These are phyloP conservation scores for Nicotiana undulata DNA, from an alignment of 257 asterid species.

Conservation along the genomic window DNA sequence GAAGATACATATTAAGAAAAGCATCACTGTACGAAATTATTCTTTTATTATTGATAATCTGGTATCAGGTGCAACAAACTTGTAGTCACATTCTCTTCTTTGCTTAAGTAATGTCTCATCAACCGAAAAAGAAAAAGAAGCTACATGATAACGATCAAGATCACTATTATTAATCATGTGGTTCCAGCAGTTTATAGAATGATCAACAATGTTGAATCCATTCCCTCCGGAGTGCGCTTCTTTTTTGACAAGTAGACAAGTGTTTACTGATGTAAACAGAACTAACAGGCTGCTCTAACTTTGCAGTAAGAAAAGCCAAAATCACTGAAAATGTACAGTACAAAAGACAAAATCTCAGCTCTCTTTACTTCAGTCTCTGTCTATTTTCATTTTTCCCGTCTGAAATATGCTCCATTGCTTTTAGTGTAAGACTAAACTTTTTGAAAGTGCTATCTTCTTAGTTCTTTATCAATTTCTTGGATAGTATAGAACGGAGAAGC, in stretches of 20 bases:
- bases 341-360: background rate
- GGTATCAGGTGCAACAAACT: background rate
- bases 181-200: too few species aligned
- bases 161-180: background rate
- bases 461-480: background rate
- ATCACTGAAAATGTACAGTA: background rate
- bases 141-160: background rate
- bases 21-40: background rate
- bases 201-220: background rate
- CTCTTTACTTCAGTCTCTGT: background rate
- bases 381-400: background rate
- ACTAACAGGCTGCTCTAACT: background rate
- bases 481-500: background rate
- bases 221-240: background rate
- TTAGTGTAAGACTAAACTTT: too few species aligned
- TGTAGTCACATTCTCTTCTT: background rate
- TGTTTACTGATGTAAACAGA: background rate
- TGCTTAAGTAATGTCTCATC: background rate
- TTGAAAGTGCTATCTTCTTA: background rate
- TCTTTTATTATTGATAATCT: background rate
- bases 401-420: background rate
- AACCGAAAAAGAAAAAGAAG: background rate
- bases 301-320: too few species aligned
- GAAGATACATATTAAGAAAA: slow-evolving; percentile 1
- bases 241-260: background rate